phyloP scores from a whole-genome alignment of 768 basidiomycete genomes.

The Hygrocybe punicea region DNA sequence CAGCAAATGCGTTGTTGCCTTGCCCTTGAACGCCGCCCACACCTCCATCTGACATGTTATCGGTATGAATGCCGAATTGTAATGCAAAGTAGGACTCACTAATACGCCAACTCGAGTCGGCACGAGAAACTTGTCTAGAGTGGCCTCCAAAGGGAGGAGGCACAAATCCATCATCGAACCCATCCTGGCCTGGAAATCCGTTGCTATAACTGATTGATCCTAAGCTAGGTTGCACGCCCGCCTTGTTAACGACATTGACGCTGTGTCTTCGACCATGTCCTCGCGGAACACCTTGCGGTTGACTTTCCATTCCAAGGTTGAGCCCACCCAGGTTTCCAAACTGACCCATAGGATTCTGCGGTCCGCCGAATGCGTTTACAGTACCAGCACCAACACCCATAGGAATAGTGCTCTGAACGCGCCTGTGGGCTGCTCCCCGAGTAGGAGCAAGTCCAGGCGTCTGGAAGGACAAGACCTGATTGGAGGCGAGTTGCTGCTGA shows the following conservation, averaged over 20 bases:
- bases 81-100: constrained; percentile 49
- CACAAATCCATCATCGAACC: constrained; percentile 79
- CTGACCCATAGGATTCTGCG: constrained; percentile 64
- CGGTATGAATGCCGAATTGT: constrained; percentile 10
- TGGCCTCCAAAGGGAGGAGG: constrained; percentile 63
- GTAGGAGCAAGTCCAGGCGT: constrained; percentile 69
- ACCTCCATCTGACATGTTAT: constrained; percentile 58
- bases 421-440: constrained; percentile 60
- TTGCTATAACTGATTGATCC: constrained; percentile 50
- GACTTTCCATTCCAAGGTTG: constrained; percentile 60
- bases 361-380: constrained; percentile 37
- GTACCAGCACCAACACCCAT: constrained; percentile 47
- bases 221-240: constrained; percentile 43
- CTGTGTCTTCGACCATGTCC: constrained; percentile 88
- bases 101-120: constrained; percentile 85
- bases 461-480: constrained; percentile 77
- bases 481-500: constrained; percentile 86
- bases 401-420: constrained; percentile 83
- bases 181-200: constrained; percentile 53
- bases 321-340: constrained; percentile 54
- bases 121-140: constrained; percentile 71
- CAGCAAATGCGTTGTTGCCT: constrained; percentile 59
- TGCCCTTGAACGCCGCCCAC: constrained; percentile 69
- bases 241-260: constrained; percentile 86
- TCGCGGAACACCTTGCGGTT: constrained; percentile 64